Conservation (phyloP, 1,139 yeast genomes). For the Blastobotrys buckinghamii region DNA sequence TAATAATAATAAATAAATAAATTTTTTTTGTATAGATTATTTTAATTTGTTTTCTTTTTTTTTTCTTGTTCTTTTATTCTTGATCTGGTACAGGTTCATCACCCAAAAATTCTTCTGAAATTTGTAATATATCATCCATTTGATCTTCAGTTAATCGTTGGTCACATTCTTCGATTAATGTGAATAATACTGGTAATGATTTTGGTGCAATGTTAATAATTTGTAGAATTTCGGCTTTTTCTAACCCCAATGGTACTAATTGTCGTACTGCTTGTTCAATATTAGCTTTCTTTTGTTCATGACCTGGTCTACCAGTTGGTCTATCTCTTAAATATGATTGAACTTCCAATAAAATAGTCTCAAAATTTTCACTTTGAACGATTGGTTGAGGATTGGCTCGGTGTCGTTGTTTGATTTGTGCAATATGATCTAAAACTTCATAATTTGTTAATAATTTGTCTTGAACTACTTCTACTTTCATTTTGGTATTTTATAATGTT, state of each 20-base stretch:
- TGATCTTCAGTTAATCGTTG: constrained; percentile 64
- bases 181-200: constrained; percentile 68
- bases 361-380: constrained; percentile 38
- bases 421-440: constrained; percentile 62
- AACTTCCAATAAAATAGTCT: constrained; percentile 59
- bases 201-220: constrained; percentile 75
- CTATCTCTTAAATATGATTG: constrained; percentile 44
- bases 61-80: constrained; percentile 11
- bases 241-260: constrained; percentile 54
- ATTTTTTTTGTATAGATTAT: background rate
- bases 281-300: constrained; percentile 40
- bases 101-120: constrained; percentile 17
- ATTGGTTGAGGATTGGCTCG: constrained; percentile 7
- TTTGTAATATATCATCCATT: constrained; percentile 22
- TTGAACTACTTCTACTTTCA: constrained; percentile 43
- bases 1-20: background rate
- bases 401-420: constrained; percentile 43
- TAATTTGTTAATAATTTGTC: constrained; percentile 64
- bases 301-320: constrained; percentile 37
- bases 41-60: background rate
- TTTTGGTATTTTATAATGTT: constrained; percentile 8
- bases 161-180: constrained; percentile 89
- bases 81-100: constrained; percentile 21
- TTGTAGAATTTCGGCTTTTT: constrained; percentile 81
- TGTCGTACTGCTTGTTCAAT: constrained; percentile 42